A percentile compares a stretch with the other conserved stretches of the same genome.
phyloP scores from a whole-genome alignment of 257 asterid genomes.

The Solanum pennellii region DNA sequence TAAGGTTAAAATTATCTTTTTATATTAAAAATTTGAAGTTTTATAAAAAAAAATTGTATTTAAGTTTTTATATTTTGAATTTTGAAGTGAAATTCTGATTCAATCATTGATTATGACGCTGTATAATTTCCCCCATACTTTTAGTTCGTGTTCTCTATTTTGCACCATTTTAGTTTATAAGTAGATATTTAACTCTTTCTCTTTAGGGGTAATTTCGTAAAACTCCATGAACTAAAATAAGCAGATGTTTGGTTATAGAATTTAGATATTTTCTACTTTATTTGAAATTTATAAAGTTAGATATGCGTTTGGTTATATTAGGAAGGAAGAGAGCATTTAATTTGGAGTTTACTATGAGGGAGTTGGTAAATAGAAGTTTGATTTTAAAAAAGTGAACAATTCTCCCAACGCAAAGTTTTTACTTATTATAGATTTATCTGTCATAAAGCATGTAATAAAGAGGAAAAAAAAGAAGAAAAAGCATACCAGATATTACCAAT shows the following conservation, averaged over 20 bases:
- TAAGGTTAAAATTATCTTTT: rapidly evolving
- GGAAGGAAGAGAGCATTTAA: neutral
- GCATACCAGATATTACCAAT: neutral
- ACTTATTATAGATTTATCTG: neutral
- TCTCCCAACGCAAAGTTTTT: neutral
- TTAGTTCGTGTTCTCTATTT: neutral
- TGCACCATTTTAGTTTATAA: neutral
- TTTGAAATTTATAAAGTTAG: neutral
- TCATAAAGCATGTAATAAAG: neutral
- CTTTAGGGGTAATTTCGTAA: neutral
- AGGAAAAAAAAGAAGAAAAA: neutral
- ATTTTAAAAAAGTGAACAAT: neutral
- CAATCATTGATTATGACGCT: neutral
- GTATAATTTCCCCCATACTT: neutral
- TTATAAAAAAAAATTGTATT: too few relatives aligned
- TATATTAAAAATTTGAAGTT: too few relatives aligned
- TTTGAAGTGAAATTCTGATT: too few relatives aligned
- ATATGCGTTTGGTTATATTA: neutral
- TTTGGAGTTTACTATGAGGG: neutral
- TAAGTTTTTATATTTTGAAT: too few relatives aligned
- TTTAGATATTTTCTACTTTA: neutral
- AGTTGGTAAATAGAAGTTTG: neutral
- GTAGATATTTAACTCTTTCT: neutral
- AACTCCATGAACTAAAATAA: neutral
- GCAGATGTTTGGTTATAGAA: neutral